Evolutionary conservation across 2,329 filamentous ascomycete genomes (phyloP).

Genomic region (Zelopaecilomyces penicillatus): DNA sequence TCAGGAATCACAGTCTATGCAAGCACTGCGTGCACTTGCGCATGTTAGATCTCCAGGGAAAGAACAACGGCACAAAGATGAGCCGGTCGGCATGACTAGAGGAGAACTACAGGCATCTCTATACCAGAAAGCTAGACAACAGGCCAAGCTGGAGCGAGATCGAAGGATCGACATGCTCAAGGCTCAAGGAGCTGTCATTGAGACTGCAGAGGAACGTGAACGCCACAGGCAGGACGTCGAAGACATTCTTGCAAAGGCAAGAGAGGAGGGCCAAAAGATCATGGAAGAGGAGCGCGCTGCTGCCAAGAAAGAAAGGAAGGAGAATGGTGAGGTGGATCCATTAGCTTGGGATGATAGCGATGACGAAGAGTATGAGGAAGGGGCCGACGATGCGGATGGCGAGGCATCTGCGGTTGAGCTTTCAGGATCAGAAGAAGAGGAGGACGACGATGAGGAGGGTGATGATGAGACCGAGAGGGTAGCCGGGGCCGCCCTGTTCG

Average conservation of each 20-base stretch:
- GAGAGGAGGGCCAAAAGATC: conserved; percentile 66
- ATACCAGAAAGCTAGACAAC: conserved; percentile 64
- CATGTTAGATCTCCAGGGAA: conserved; percentile 58
- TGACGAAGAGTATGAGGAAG: conserved; percentile 41
- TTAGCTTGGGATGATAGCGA: conserved; percentile 50
- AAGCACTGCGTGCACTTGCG: conserved; percentile 64
- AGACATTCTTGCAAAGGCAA: conserved; percentile 76
- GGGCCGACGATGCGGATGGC: conserved; percentile 23
- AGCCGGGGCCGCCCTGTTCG: conserved; percentile 24
- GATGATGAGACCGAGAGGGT: conserved; percentile 28
- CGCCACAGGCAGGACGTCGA: conserved; percentile 76
- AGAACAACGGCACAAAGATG: conserved; percentile 33
- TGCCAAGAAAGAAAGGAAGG: conserved; percentile 55
- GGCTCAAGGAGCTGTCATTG: conserved; percentile 70
- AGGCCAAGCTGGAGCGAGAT: conserved; percentile 70
- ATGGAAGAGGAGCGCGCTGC: conserved; percentile 67
- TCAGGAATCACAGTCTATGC: conserved; percentile 56
- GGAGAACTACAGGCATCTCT: conserved; percentile 62
- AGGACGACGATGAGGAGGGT: conserved; percentile 24
- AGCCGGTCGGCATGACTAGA: conserved; percentile 53
- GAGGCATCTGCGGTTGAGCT: conserved; percentile 33
- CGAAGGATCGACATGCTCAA: conserved; percentile 68
- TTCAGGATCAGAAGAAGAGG: conserved; percentile 37
- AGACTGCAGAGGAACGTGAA: conserved; percentile 80
- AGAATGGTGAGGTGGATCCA: conserved; percentile 38